Evolutionary conservation across 1,284 basidiomycete species (phyloP).

Genomic region (Athelia sp.): DNA sequence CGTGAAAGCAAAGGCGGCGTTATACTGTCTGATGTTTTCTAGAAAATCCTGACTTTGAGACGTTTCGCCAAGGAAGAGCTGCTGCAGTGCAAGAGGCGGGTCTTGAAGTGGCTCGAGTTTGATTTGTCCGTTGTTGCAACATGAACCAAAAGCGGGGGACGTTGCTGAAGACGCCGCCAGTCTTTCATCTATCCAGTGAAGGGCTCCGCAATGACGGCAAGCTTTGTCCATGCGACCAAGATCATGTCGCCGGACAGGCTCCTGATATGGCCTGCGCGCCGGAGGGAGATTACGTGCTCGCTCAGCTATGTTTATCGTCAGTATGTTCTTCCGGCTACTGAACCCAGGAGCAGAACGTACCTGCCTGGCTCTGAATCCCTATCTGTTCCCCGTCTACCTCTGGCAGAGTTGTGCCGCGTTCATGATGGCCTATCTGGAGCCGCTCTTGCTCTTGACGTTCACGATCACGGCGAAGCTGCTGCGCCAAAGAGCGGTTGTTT

Average conservation of each 20-base stretch:
- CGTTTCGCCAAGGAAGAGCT: conserved; percentile 14
- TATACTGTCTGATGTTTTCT: conserved; percentile 28
- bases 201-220: conserved; percentile 17
- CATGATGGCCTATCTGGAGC: too few relatives aligned
- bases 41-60: conserved; percentile 16
- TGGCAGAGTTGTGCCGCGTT: too few relatives aligned
- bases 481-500: too few relatives aligned
- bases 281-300: too few relatives aligned
- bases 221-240: conserved; percentile 15
- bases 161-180: background rate
- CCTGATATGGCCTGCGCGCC: background rate
- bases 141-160: conserved; percentile 16
- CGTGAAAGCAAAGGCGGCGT: conserved; percentile 33
- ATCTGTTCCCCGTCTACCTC: too few relatives aligned
- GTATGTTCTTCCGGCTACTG: too few relatives aligned
- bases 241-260: background rate
- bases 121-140: conserved; percentile 22
- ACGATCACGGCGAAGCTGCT: too few relatives aligned
- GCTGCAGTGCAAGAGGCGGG: conserved; percentile 13
- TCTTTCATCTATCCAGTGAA: conserved; percentile 19
- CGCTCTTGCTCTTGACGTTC: too few relatives aligned
- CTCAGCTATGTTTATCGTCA: too few relatives aligned
- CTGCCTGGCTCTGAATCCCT: too few relatives aligned
- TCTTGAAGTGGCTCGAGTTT: conserved; percentile 9
- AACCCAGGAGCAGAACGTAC: too few relatives aligned